Base-by-base conservation (phyloP, 768 basidiomycete species). In the Thelephora ganbajun region DNA sequence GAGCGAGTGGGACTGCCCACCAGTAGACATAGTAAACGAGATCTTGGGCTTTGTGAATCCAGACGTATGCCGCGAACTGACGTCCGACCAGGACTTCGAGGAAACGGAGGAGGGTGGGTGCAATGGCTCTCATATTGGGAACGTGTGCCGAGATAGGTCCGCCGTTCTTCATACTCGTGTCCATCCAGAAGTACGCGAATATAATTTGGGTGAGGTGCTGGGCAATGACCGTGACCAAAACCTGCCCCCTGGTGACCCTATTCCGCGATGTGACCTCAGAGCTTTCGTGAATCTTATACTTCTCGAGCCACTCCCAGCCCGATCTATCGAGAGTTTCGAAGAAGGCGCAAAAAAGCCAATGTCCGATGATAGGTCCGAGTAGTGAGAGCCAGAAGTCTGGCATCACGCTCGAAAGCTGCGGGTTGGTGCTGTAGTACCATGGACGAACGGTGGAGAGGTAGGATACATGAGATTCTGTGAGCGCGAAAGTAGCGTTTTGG, bases 151-250 rank as follows among this genome's bases (percentile, higher is more conserved):
- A 58, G 26, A 37, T 26, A 13, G 46, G 50, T 26, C 53, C 51
- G 1, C 43, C 53, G 20, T 51, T 55, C 1, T 49, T 22, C 1
- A 53, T 49, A 11, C 56, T 52, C 5, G 77, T 70, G 12, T 74
- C 69, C 44, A 94, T 53, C 79, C 80, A 85, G 30, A 74, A 61
- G 11, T 74, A 61, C 0, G 88, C 96, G 11, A 96, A 63, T 1
- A 66, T 50, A 0, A 90, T 94, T 65, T 98, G 96, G 5, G 96
- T 56, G 16, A 72, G 57, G 50, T 99, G 96, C 61, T 99, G 96
- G 41, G 91, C 52, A 7, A 94, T 44, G 47, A 99, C 93, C 0
- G 88, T 87, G 54, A 68, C 63, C 33, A 94, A 57, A 51, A 99
- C 94, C 51, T 90, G 61, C 2, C 58, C 45, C 7, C 77, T 76